Conservation (phyloP, 2,329 filamentous ascomycete genomes). For the Colletotrichum truncatum region DNA sequence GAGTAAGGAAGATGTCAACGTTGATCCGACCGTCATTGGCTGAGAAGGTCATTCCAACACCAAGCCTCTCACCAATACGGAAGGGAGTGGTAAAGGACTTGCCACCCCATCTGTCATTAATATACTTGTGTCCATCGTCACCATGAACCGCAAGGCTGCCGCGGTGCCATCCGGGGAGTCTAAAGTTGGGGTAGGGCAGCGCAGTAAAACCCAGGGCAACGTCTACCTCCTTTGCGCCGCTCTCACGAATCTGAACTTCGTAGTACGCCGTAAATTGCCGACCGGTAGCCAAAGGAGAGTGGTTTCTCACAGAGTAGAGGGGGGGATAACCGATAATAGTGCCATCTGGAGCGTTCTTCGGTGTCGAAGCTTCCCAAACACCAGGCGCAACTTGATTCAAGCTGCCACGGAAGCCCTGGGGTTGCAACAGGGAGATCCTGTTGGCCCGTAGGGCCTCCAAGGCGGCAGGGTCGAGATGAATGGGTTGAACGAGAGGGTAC, state of each 20-base stretch:
- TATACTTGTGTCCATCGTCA: slow-evolving; percentile 80
- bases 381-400: slow-evolving; percentile 58
- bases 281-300: slow-evolving; percentile 60
- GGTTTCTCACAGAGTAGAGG: slow-evolving; percentile 69
- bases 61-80: slow-evolving; percentile 71
- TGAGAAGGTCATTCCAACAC: slow-evolving; percentile 74
- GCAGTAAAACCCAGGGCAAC: slow-evolving; percentile 77
- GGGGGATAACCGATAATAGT: slow-evolving; percentile 75
- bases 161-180: slow-evolving; percentile 84
- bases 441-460: slow-evolving; percentile 57
- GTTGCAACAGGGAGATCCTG: slow-evolving; percentile 64
- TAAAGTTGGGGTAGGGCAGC: slow-evolving; percentile 79
- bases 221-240: slow-evolving; percentile 54
- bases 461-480: slow-evolving; percentile 56
- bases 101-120: slow-evolving; percentile 80
- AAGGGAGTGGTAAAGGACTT: slow-evolving; percentile 74
- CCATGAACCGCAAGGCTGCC: slow-evolving; percentile 80
- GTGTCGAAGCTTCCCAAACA: slow-evolving; percentile 58
- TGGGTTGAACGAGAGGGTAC: slow-evolving; percentile 66
- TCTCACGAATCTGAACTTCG: slow-evolving; percentile 66
- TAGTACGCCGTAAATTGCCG: slow-evolving; percentile 71
- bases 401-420: slow-evolving; percentile 56
- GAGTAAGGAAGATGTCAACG: slow-evolving; percentile 75
- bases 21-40: slow-evolving; percentile 49
- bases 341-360: slow-evolving; percentile 62